Conservation (phyloP, 352 stramenopile genomes). For the Pythium grandisporangium region DNA sequence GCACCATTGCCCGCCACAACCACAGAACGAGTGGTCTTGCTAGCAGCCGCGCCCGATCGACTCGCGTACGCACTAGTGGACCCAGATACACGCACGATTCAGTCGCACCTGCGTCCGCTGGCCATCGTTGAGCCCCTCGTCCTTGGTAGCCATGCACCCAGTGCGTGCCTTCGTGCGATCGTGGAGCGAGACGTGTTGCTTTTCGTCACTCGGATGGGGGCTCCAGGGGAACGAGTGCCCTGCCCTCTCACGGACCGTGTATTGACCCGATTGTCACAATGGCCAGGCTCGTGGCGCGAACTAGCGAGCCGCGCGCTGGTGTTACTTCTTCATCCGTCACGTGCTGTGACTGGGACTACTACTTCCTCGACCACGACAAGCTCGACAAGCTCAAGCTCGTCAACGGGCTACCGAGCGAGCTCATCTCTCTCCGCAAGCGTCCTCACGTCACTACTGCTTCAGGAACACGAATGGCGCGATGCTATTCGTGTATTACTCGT, state of each 20-base stretch:
- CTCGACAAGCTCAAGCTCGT: not conserved
- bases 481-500: slow-evolving; percentile 37
- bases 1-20: too few relatives aligned
- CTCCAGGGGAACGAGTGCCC: slow-evolving; percentile 25
- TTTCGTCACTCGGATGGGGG: slow-evolving; percentile 34
- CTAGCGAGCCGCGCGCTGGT: slow-evolving; percentile 36
- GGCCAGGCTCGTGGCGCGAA: slow-evolving; percentile 53
- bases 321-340: slow-evolving; percentile 16
- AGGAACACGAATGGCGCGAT: slow-evolving; percentile 44
- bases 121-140: slow-evolving; percentile 43
- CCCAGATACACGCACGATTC: slow-evolving; percentile 17
- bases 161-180: slow-evolving; percentile 30
- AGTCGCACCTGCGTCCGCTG: slow-evolving; percentile 28
- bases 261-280: slow-evolving; percentile 29
- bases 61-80: slow-evolving; percentile 41
- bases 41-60: too few relatives aligned
- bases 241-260: slow-evolving; percentile 39
- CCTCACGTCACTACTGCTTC: slow-evolving; percentile 39
- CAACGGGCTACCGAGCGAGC: slow-evolving; percentile 26
- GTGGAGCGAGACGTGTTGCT: slow-evolving; percentile 53
- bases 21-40: too few relatives aligned
- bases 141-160: slow-evolving; percentile 24
- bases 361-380: slow-evolving; percentile 1
- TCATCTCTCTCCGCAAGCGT: slow-evolving; percentile 26
- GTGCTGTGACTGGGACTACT: too few relatives aligned